Base-by-base conservation (phyloP, 192 early-diverging fungal species). In the Linnemannia hyalina region DNA sequence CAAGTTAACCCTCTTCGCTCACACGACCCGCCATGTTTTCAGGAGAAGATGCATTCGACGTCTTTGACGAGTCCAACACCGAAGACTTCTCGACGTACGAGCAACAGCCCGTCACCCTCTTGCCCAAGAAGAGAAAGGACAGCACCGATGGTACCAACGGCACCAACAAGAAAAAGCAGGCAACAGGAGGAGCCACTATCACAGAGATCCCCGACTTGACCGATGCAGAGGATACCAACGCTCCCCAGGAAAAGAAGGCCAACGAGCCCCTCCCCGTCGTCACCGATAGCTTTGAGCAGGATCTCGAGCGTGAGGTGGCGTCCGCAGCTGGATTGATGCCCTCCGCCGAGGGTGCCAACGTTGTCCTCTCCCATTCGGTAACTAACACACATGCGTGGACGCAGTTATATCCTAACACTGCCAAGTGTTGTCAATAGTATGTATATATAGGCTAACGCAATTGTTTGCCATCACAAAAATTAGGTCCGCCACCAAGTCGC, bases 401-500 rank as follows among this genome's bases (percentile, higher is more conserved):
- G 2, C 41, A 15, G 18, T 5, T 52, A 5, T 52, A 20, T 9
- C 13, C 44, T 46, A 15, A 46, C 3, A 15, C 3, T 2, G 44
- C 13, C 44, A 46, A 46, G 44, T 46, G 13, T 13, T 2, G 15
- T 46, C 13, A 46, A 46, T 46, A 40, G 4, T 29, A 35, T 20
- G 10, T 2, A 42, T n/a, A 41, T 26, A 23, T 32, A 35, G 35
- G 10, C 40, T n/a, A n/a, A 42, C 36, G 41, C 35, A 5, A n/a
- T 20, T 40, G 68, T 32, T 69, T 11, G 0, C 18, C 32, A 47
- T 1, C 6, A 42, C 18, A 72, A 42, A 40, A 76, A 70, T 78
- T 92, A 96, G 90, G 97, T 99, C 69, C 92, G 96, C 35, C 98
- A 99, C 88, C 97, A 99, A 90, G 98, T 99, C 2, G 95, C 98